Base-by-base conservation (phyloP, 108 stramenopile species). In the Fragilariopsis cylindrus region DNA sequence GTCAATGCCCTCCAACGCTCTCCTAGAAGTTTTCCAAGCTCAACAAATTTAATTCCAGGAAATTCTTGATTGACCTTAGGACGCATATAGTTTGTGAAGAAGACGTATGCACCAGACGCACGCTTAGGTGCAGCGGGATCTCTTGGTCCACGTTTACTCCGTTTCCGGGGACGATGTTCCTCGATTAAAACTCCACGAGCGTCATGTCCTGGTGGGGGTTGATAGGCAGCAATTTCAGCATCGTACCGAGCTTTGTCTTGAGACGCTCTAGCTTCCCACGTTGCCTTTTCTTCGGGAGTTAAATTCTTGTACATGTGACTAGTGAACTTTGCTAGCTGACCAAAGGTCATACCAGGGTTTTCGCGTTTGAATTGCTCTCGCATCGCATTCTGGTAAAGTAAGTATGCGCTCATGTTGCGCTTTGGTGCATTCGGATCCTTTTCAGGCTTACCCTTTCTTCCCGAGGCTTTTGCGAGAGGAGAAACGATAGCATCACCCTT, bases 351-450 rank as follows among this genome's bases (percentile, higher is more conserved):
- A 76, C 67, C 67, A 7, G 67, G 67, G 16, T 68, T 68, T 68
- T 68, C 67, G 0, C 67, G 48, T n/a, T 68, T 68, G 67, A 68
- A 68, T 68, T 68, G 67, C 45, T 92, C 90, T 13, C 95, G 87
- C 90, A 91, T 91, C 60, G 91, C 90, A 65, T 96, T 92, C 48
- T 91, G 88, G 68, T 92, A 96, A 30, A 92, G 74, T 74, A 96
- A 78, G 80, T 94, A 97, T 18, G 95, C 92, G 55, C 84, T 82
- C 88, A 94, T 85, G 75, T 92, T 93, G 4, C 93, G 81, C 84
- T 95, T 96, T 49, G 97, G 97, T n/a, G 97, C 97, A 70, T 91
- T 90, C 16, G 83, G 77, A 70, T 96, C 94, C 72, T 86, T 88
- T 64, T 81, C 75, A 18, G 81, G 87, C 70, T 82, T 89, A n/a